Conservation (phyloP, 306 rosid species). For the Fragaria iinumae region DNA sequence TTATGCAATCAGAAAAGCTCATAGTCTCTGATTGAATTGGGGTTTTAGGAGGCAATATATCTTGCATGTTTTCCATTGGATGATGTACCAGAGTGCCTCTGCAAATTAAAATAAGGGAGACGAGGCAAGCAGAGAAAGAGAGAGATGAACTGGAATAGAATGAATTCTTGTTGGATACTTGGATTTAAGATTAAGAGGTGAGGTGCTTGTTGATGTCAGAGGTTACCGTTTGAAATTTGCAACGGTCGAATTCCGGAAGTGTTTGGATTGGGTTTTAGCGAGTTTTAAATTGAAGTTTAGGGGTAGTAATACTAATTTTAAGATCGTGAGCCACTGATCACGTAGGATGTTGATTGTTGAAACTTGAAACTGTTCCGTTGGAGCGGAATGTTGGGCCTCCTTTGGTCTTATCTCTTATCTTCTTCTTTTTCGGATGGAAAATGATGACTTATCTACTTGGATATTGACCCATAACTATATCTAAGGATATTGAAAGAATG, state of each 20-base stretch:
- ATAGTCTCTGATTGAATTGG: slow-evolving; percentile 33
- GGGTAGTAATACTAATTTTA: too few species aligned
- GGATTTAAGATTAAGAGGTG: neutral
- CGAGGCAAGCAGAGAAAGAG: neutral
- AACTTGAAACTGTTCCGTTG: too few species aligned
- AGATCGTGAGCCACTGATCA: neutral
- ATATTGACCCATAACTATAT: too few species aligned
- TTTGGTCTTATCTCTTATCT: too few species aligned
- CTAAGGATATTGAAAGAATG: too few species aligned
- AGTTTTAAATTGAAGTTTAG: slow-evolving; percentile 10
- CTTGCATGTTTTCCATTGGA: slow-evolving; percentile 45
- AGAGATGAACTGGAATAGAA: neutral
- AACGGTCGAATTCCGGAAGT: slow-evolving; percentile 43
- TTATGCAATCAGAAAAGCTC: slow-evolving; percentile 31
- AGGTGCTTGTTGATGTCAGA: neutral
- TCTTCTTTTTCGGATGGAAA: too few species aligned
- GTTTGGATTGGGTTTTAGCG: neutral
- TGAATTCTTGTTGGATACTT: neutral
- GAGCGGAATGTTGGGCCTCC: too few species aligned
- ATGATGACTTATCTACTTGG: too few species aligned
- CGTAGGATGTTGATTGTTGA: too few species aligned
- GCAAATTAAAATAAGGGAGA: neutral
- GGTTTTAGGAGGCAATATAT: slow-evolving; percentile 24
- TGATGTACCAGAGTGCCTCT: neutral
- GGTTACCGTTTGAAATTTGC: slow-evolving; percentile 35